phyloP scores from a whole-genome alignment of 805 yeast genomes.

The Metschnikowia anglica region DNA sequence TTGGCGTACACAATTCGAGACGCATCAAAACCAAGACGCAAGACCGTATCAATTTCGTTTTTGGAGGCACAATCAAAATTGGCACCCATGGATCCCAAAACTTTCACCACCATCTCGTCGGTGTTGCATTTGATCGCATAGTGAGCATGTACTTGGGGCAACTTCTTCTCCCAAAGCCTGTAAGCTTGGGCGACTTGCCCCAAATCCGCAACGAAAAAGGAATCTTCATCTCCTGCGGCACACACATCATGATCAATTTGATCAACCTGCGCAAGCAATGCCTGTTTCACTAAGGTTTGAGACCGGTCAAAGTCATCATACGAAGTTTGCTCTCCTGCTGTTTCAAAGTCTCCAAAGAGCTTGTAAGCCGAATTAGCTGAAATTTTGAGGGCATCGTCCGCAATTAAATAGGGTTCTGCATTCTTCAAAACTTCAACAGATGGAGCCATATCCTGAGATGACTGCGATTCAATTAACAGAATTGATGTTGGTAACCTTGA shows the following conservation, averaged over 20 bases:
- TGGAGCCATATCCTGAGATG: constrained; percentile 13
- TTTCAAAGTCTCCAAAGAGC: background rate
- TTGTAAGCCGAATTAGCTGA: background rate
- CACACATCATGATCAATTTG: constrained; percentile 56
- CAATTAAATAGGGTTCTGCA: constrained; percentile 4
- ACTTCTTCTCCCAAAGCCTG: constrained; percentile 56
- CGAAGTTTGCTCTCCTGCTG: background rate
- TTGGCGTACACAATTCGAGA: constrained; percentile 82
- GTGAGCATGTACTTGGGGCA: constrained; percentile 81
- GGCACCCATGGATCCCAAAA: constrained; percentile 61
- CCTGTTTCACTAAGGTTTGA: constrained; percentile 19
- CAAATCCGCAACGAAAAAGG: constrained; percentile 86
- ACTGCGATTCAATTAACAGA: background rate
- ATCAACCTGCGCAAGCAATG: constrained; percentile 41
- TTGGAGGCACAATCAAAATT: constrained; percentile 94
- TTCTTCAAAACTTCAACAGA: constrained; percentile 11
- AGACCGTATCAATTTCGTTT: constrained; percentile 69
- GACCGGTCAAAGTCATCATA: background rate
- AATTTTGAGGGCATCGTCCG: constrained; percentile 2
- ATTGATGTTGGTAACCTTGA: background rate
- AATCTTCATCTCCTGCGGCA: constrained; percentile 74
- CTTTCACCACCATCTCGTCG: constrained; percentile 54
- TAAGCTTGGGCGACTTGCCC: constrained; percentile 66
- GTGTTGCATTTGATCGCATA: constrained; percentile 96
- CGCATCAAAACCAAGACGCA: constrained; percentile 62